Evolutionary conservation across 768 basidiomycete genomes (phyloP).

Genomic region (Russula virescens): DNA sequence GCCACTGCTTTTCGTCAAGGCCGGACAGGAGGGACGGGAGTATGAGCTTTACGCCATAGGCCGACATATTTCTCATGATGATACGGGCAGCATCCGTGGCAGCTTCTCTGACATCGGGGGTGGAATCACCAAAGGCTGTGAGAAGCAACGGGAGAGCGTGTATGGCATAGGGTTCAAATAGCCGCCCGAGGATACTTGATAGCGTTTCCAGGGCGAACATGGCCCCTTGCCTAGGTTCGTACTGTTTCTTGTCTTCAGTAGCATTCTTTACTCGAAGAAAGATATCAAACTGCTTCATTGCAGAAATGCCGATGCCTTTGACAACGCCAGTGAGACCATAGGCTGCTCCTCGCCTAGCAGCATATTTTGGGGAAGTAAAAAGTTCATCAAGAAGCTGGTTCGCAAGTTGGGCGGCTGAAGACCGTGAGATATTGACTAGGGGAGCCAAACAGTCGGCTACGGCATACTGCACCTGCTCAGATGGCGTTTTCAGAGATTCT

Average conservation of each 20-base stretch:
- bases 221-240: slow-evolving; percentile 85
- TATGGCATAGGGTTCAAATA: slow-evolving; percentile 91
- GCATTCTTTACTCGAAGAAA: slow-evolving; percentile 67
- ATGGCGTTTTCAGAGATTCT: slow-evolving; percentile 86
- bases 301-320: slow-evolving; percentile 82
- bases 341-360: slow-evolving; percentile 91
- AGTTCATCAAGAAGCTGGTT: slow-evolving; percentile 74
- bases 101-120: slow-evolving; percentile 85
- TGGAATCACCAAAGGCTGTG: slow-evolving; percentile 79
- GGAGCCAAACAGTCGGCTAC: slow-evolving; percentile 94
- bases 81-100: slow-evolving; percentile 86
- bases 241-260: slow-evolving; percentile 83
- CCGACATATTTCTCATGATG: slow-evolving; percentile 94
- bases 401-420: slow-evolving; percentile 56
- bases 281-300: slow-evolving; percentile 79
- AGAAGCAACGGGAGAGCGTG: slow-evolving; percentile 81
- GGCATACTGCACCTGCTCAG: slow-evolving; percentile 94
- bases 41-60: slow-evolving; percentile 93
- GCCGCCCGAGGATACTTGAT: slow-evolving; percentile 75
- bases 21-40: slow-evolving; percentile 85
- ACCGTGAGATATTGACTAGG: slow-evolving; percentile 64
- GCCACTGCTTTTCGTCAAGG: slow-evolving; percentile 97
- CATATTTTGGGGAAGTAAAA: slow-evolving; percentile 79
- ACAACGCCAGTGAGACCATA: slow-evolving; percentile 93
- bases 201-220: slow-evolving; percentile 95